phyloP scores from a whole-genome alignment of 2,329 filamentous ascomycete species.

The Fusarium odoratissimum region DNA sequence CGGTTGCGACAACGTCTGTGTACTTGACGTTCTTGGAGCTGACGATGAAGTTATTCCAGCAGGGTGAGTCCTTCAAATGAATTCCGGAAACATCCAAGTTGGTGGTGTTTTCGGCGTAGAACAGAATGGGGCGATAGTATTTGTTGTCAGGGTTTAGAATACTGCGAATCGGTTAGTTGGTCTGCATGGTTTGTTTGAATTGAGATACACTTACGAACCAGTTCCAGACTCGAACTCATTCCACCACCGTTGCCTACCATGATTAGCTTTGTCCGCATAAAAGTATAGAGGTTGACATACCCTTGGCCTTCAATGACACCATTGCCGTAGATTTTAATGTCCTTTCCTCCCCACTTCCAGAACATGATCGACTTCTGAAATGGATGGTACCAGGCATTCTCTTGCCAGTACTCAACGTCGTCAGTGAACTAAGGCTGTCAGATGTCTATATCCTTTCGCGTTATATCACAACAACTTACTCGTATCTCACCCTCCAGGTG shows the following conservation, averaged over 20 bases:
- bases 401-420: slow-evolving; percentile 58
- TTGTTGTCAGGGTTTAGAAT: slow-evolving; percentile 65
- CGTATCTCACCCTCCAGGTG: slow-evolving; percentile 67
- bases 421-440: slow-evolving; percentile 52
- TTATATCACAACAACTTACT: neutral
- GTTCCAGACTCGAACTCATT: slow-evolving; percentile 36
- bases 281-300: neutral
- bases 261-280: neutral
- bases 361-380: slow-evolving; percentile 68
- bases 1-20: slow-evolving; percentile 65
- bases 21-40: slow-evolving; percentile 65
- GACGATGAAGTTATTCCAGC: slow-evolving; percentile 73
- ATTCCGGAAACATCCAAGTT: slow-evolving; percentile 68
- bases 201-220: slow-evolving; percentile 11
- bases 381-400: slow-evolving; percentile 54
- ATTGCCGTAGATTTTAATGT: slow-evolving; percentile 70
- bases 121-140: slow-evolving; percentile 69
- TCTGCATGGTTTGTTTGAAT: neutral
- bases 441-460: too few relatives aligned
- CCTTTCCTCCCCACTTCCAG: slow-evolving; percentile 72
- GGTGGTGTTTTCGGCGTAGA: slow-evolving; percentile 71
- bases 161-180: neutral
- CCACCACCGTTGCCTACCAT: slow-evolving; percentile 34
- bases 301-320: slow-evolving; percentile 68
- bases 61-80: slow-evolving; percentile 69